phyloP scores from a whole-genome alignment of 108 stramenopile genomes.

The Heterococcus sp. region DNA sequence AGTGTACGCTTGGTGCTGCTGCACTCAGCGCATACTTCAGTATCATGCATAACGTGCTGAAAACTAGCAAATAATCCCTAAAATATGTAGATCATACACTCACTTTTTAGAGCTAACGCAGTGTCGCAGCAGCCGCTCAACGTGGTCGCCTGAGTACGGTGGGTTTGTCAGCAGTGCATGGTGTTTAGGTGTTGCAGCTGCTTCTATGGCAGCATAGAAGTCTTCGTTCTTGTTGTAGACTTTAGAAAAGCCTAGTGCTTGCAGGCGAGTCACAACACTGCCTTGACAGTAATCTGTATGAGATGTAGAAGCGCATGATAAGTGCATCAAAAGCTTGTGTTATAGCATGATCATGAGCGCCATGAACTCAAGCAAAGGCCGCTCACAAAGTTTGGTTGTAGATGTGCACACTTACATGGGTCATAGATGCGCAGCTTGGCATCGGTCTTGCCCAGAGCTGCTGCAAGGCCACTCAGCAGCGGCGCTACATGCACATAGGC shows the following conservation, averaged over 20 bases:
- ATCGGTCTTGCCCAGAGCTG: slow-evolving; percentile 46
- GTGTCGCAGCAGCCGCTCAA: slow-evolving; percentile 68
- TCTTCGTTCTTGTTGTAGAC: slow-evolving; percentile 74
- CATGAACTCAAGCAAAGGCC: no score
- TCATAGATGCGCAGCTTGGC: slow-evolving; percentile 74
- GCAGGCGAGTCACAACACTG: slow-evolving; percentile 67
- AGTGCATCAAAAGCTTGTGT: no score
- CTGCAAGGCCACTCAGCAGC: slow-evolving; percentile 61
- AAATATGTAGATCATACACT: background rate
- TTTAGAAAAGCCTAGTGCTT: slow-evolving; percentile 74
- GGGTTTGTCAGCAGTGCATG: slow-evolving; percentile 93
- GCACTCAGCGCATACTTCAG: no score
- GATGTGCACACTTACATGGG: slow-evolving; percentile 61
- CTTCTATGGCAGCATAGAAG: slow-evolving; percentile 16
- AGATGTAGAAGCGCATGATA: no score
- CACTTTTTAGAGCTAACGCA: slow-evolving; percentile 2
- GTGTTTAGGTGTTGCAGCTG: slow-evolving; percentile 60
- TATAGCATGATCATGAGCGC: background rate
- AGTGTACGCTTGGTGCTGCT: no score
- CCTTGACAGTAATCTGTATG: slow-evolving; percentile 82
- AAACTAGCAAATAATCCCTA: no score
- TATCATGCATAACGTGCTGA: no score
- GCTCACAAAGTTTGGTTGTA: background rate
- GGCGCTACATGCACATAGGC: slow-evolving; percentile 83
- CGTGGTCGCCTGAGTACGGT: slow-evolving; percentile 88